Conservation (phyloP, 2,329 filamentous ascomycete genomes). For the Chaetothyriales sp. region DNA sequence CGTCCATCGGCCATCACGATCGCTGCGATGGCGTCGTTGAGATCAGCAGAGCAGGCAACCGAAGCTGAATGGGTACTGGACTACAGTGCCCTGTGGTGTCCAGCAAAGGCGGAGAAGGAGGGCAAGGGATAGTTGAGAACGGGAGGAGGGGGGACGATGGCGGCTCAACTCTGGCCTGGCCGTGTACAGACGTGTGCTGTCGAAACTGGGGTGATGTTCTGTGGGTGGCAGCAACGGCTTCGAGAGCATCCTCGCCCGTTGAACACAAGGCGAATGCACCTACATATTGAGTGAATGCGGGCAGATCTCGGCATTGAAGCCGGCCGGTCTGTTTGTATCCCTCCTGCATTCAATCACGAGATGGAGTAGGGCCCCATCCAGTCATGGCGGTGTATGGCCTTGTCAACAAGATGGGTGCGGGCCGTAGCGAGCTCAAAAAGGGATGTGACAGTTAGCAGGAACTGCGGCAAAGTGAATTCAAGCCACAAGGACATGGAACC, state of each 20-base stretch:
- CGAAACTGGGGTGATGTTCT: too few relatives aligned
- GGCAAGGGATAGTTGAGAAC: too few relatives aligned
- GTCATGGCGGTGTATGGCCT: neutral
- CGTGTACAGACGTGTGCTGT: neutral
- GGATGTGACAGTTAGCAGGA: neutral
- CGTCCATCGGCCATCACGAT: slow-evolving; percentile 17
- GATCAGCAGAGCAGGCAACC: too few relatives aligned
- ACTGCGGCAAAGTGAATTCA: neutral
- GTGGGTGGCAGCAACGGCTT: neutral
- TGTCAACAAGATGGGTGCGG: neutral
- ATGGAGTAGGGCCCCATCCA: neutral
- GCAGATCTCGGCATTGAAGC: neutral
- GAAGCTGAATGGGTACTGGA: too few relatives aligned
- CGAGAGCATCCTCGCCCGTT: neutral
- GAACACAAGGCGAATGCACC: neutral
- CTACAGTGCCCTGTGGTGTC: neutral
- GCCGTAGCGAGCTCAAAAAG: neutral
- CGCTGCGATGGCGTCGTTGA: too few relatives aligned
- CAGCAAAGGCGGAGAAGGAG: neutral
- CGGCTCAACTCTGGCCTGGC: neutral
- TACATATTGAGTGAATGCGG: neutral
- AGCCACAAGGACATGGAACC: neutral
- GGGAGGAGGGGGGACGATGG: neutral
- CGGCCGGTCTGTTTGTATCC: neutral
- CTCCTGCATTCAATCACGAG: neutral